These are phyloP conservation scores for Geotrichum carabidarum DNA, from an alignment of 1,139 yeast species.

Conservation along the genomic window DNA sequence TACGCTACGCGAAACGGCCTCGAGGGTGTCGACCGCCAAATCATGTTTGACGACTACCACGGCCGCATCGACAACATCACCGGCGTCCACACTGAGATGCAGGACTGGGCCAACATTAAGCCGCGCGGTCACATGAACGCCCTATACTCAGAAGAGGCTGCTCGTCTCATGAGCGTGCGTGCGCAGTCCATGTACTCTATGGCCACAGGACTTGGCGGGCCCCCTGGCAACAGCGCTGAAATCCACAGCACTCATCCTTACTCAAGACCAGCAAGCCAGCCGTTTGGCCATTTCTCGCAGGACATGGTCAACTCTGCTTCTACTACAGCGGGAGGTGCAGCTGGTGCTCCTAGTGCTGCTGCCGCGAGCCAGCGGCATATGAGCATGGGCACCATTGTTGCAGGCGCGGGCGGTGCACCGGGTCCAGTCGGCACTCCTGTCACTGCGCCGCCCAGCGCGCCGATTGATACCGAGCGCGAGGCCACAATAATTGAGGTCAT, in stretches of 20 bases:
- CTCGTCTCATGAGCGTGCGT: conserved; percentile 7
- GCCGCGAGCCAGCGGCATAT: neutral
- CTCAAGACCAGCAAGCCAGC: neutral
- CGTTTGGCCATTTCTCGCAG: conserved; percentile 11
- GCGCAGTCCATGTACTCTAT: conserved; percentile 7
- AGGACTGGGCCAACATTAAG: conserved; percentile 15
- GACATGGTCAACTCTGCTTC: conserved; percentile 5
- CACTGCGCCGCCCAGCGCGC: neutral
- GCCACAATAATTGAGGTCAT: conserved; percentile 29
- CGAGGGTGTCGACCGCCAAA: conserved; percentile 37
- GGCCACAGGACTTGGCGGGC: neutral
- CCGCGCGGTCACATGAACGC: conserved; percentile 20
- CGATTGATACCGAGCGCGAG: conserved; percentile 21
- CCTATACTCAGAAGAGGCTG: conserved; percentile 15
- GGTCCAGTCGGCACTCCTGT: neutral
- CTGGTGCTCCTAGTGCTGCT: neutral
- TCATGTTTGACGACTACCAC: conserved; percentile 19
- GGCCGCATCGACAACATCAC: conserved; percentile 17
- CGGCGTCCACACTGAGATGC: conserved; percentile 19
- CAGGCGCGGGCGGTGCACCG: neutral
- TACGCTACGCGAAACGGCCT: conserved; percentile 37
- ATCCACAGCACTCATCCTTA: neutral
- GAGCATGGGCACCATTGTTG: neutral
- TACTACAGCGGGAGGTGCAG: neutral
- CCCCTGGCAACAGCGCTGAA: neutral